These are phyloP conservation scores for Asterophora lycoperdoides DNA, from an alignment of 768 basidiomycete genomes.

Conservation along the genomic window DNA sequence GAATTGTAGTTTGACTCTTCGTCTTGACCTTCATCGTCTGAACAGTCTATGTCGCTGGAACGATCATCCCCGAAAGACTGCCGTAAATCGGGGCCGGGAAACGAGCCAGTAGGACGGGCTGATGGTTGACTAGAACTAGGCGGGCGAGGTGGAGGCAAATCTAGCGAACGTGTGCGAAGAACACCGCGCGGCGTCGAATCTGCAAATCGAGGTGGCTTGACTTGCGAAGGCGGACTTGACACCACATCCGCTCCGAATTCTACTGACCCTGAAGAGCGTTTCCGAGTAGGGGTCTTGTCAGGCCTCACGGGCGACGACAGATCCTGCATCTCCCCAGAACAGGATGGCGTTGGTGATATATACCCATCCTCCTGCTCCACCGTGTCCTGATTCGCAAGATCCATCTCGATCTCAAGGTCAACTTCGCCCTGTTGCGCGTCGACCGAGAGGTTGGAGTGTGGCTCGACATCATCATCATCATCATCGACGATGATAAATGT, in stretches of 20 bases:
- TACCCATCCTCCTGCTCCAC: slow-evolving; percentile 81
- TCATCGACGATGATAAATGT: slow-evolving; percentile 25
- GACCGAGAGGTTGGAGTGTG: slow-evolving; percentile 27
- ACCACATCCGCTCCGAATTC: slow-evolving; percentile 53
- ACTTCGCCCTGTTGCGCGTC: slow-evolving; percentile 38
- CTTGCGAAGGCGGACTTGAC: slow-evolving; percentile 39
- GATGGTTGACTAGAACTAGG: background rate
- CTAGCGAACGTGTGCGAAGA: slow-evolving; percentile 14
- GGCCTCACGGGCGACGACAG: slow-evolving; percentile 59
- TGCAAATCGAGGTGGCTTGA: slow-evolving; percentile 10
- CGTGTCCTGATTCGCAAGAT: slow-evolving; percentile 39
- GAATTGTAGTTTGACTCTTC: slow-evolving; percentile 17
- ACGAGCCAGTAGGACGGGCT: slow-evolving; percentile 1
- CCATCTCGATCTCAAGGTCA: slow-evolving; percentile 34
- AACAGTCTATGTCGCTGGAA: slow-evolving; percentile 42
- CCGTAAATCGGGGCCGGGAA: slow-evolving; percentile 41
- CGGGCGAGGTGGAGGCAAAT: slow-evolving; percentile 8
- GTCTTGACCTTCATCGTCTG: slow-evolving; percentile 26
- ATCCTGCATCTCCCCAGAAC: slow-evolving; percentile 54
- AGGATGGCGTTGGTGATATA: slow-evolving; percentile 63
- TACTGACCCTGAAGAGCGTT: slow-evolving; percentile 17
- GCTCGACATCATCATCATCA: slow-evolving; percentile 23
- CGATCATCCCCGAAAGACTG: slow-evolving; percentile 39
- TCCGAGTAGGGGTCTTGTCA: slow-evolving; percentile 12
- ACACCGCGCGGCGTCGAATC: slow-evolving; percentile 4